phyloP scores from a whole-genome alignment of 192 early-diverging fungal species.

The Linnemannia zychae region DNA sequence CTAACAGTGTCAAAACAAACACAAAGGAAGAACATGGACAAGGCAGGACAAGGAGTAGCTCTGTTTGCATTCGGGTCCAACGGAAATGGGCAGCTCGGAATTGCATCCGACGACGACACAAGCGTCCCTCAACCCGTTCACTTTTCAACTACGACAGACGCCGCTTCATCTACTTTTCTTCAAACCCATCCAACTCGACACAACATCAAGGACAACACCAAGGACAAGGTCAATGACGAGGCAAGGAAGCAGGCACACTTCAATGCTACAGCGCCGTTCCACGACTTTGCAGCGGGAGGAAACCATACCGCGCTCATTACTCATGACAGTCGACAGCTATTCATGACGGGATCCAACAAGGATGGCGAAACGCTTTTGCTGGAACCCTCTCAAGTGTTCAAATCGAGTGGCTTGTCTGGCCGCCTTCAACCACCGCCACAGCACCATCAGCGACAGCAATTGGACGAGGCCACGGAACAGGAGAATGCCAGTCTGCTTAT shows the following conservation, averaged over 20 bases:
- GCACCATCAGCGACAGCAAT: slow-evolving; percentile 1
- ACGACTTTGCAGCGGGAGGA: slow-evolving; percentile 69
- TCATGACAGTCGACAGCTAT: slow-evolving; percentile 40
- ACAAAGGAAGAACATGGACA: no score
- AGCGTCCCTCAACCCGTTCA: slow-evolving; percentile 28
- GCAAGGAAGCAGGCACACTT: neutral
- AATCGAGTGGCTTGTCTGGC: neutral
- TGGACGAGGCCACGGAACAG: neutral
- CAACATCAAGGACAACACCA: neutral
- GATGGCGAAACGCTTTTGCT: slow-evolving; percentile 59
- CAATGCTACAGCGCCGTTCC: slow-evolving; percentile 19
- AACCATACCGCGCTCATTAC: slow-evolving; percentile 76
- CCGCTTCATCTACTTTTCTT: slow-evolving; percentile 4
- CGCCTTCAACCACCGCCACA: neutral
- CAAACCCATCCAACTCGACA: neutral
- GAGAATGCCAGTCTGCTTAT: neutral
- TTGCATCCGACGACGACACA: slow-evolving; percentile 63
- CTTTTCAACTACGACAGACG: neutral
- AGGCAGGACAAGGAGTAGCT: neutral
- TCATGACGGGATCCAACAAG: slow-evolving; percentile 64
- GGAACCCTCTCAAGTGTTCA: slow-evolving; percentile 25
- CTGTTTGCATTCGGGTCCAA: slow-evolving; percentile 75
- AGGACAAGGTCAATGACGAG: neutral
- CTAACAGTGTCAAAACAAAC: neutral
- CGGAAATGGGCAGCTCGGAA: slow-evolving; percentile 75